Evolutionary conservation across 768 basidiomycete species (phyloP), one percentile per base, ranked within the genome.

Genomic region (Lactifluus hygrophoroides): DNA sequence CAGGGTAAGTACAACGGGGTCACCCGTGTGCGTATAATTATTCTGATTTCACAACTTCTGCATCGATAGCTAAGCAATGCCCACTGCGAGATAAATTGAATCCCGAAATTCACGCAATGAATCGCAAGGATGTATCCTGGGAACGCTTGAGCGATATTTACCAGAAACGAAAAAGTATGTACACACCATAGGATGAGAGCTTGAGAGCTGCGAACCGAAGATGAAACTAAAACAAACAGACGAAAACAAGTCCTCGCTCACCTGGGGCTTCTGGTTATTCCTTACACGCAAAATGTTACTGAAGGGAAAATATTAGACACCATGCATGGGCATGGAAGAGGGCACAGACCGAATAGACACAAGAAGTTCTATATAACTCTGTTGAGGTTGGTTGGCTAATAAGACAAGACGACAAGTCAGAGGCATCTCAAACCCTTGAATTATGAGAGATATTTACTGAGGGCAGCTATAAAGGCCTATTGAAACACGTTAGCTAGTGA

Each of bases 261-360:
- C 63, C 52, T 85, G 88, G 3, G 86, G 84, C 62, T 80, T 85
- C 76, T 90, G 87, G 64, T 79, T 80, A 70, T 79, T 90, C 59
- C 80, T 76, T 16, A 77, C 76, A 46, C 77, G 71, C 51, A 89
- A 66, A 58, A 88, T 82, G 8, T 68, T 68, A 42, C 83, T 84
- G 58, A 51, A 13, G 21, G 13, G 25, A 21, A 14, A 3, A 46
- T 17, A 16, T 53, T 23, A 32, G 42, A 43, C 19, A 34, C 51
- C 25, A n/a, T 13, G 17, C 49, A 35, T 1, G 27, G n/a, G 11
- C 3, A 32, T 16, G 37, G 16, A 17, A 17, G 17, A 53, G 32
- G 5, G 25, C 23, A 50, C 73, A 51, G 51, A 83, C 80, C 86
- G 78, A 34, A 88, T 60, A 34, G 78, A 78, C 34, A 66, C 69